Evolutionary conservation across 768 basidiomycete genomes (phyloP).

Genomic region (Termitomyces sp.): DNA sequence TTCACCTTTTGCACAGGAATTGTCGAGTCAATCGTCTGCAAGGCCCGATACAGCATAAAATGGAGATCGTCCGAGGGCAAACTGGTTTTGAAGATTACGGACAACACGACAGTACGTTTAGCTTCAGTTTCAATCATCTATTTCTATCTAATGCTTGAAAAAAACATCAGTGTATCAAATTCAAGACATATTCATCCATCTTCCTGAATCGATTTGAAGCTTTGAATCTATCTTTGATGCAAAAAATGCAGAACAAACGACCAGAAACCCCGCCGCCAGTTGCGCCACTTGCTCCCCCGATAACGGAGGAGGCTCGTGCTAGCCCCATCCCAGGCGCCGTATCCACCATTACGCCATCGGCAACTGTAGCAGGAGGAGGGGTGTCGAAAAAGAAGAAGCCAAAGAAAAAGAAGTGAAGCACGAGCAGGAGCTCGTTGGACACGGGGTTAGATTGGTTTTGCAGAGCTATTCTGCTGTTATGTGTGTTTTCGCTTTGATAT

Average conservation of each 20-base stretch:
- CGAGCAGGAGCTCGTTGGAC: background rate
- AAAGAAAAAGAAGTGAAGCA: constrained; percentile 68
- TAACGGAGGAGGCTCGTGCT: constrained; percentile 20
- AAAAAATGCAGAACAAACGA: constrained; percentile 76
- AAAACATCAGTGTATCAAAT: constrained; percentile 92
- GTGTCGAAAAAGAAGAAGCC: constrained; percentile 77
- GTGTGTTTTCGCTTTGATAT: constrained; percentile 10
- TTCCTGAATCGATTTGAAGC: constrained; percentile 96
- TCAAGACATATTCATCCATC: constrained; percentile 92
- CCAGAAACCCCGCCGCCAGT: constrained; percentile 28
- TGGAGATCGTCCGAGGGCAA: constrained; percentile 85
- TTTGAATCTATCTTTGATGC: constrained; percentile 81
- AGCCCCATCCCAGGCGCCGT: constrained; percentile 27
- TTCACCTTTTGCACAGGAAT: background rate
- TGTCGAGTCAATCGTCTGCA: background rate
- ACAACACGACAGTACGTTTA: constrained; percentile 75
- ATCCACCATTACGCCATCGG: constrained; percentile 27
- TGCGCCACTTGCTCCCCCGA: constrained; percentile 17
- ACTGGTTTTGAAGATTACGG: constrained; percentile 91
- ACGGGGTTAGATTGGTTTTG: background rate
- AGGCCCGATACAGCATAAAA: constrained; percentile 92
- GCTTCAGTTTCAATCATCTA: background rate
- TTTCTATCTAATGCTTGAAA: background rate
- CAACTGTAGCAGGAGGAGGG: constrained; percentile 46
- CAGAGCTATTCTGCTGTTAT: background rate